Evolutionary conservation across 805 yeast species (phyloP).

Genomic region (Lachancea sp.): DNA sequence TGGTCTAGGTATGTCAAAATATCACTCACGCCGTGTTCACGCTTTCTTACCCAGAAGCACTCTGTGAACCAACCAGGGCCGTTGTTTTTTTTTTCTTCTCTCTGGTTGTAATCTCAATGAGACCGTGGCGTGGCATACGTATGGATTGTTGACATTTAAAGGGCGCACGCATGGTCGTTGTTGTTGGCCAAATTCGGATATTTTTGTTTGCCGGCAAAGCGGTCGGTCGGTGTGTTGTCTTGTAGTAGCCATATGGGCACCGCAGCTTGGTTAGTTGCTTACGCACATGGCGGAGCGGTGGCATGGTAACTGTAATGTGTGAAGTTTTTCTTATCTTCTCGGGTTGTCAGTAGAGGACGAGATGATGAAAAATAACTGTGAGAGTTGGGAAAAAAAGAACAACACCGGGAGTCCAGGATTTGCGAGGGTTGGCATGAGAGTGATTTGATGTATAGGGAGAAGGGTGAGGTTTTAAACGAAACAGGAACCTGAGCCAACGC

Average conservation of each 20-base stretch:
- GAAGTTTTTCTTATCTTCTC: background rate
- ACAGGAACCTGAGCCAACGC: no score
- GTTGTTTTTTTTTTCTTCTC: background rate
- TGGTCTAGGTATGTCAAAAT: background rate
- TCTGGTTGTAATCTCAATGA: background rate
- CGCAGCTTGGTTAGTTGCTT: no score
- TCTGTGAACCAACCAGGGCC: background rate
- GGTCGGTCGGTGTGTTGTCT: no score
- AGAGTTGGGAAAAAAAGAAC: background rate
- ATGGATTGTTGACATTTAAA: no score
- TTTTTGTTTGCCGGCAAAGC: no score
- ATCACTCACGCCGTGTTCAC: conserved; percentile 5
- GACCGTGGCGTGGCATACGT: no score
- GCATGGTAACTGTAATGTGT: background rate
- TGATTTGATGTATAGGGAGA: no score
- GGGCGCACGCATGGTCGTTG: no score
- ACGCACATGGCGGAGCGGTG: background rate
- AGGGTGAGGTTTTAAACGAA: no score
- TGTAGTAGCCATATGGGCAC: no score
- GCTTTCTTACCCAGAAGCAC: background rate
- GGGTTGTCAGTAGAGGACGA: background rate
- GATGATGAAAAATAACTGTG: background rate
- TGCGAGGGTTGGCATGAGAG: background rate
- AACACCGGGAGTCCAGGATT: background rate
- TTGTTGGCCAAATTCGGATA: no score